These are phyloP conservation scores for Yamadazyma triangularis DNA, from an alignment of 1,139 yeast species.

Conservation along the genomic window DNA sequence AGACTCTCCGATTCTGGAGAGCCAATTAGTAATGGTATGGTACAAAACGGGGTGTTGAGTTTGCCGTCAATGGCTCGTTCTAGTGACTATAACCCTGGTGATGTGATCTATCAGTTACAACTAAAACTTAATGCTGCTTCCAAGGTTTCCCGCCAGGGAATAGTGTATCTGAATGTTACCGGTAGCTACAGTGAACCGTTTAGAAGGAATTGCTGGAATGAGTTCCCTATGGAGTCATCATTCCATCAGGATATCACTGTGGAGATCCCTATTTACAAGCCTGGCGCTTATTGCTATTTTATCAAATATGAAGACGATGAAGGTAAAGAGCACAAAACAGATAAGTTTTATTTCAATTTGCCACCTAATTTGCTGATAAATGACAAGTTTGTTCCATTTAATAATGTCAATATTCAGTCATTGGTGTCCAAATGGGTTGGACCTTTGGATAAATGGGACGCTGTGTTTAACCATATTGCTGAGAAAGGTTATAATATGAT, in stretches of 20 bases:
- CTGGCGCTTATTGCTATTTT: constrained; percentile 79
- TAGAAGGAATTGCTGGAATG: constrained; percentile 51
- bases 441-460: constrained; percentile 57
- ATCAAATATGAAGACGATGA: constrained; percentile 42
- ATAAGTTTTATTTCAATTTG: constrained; percentile 69
- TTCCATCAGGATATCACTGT: constrained; percentile 60
- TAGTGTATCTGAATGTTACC: constrained; percentile 75
- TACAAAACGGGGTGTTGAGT: constrained; percentile 56
- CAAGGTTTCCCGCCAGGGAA: constrained; percentile 64
- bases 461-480: constrained; percentile 55
- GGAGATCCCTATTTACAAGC: constrained; percentile 57
- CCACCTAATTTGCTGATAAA: constrained; percentile 69
- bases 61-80: constrained; percentile 57
- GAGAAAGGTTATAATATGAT: constrained; percentile 88
- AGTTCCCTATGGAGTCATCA: constrained; percentile 41
- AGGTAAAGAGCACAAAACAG: constrained; percentile 33
- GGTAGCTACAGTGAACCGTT: constrained; percentile 37
- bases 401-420: constrained; percentile 80
- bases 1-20: constrained; percentile 53
- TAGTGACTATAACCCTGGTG: constrained; percentile 29
- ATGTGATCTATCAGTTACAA: constrained; percentile 50
- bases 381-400: constrained; percentile 59
- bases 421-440: constrained; percentile 94
- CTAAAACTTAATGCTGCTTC: constrained; percentile 74
- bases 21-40: constrained; percentile 46